Evolutionary conservation across 1,284 basidiomycete genomes (phyloP).

Genomic region (Phenoliferia sp.): DNA sequence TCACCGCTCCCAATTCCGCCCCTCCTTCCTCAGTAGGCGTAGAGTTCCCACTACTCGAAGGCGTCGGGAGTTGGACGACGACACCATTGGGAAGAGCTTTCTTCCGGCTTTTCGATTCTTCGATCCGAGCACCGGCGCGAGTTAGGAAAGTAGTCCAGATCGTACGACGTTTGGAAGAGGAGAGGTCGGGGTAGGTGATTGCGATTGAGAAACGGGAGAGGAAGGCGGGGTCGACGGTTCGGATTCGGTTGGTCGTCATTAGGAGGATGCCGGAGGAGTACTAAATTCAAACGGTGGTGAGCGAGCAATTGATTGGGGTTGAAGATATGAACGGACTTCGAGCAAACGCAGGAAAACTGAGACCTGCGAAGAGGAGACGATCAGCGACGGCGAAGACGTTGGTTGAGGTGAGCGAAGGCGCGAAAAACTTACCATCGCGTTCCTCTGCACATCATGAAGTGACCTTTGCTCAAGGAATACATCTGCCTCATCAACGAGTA

Average conservation of each 20-base stretch:
- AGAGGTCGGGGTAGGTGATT: conserved; percentile 20
- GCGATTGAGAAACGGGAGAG: conserved; percentile 4
- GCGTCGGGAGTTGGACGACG: background rate
- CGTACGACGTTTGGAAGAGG: conserved; percentile 7
- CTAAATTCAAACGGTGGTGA: conserved; percentile 42
- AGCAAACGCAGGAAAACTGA: conserved; percentile 44
- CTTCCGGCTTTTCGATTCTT: background rate
- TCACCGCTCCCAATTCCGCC: background rate
- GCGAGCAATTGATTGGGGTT: background rate
- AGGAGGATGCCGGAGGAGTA: conserved; percentile 63
- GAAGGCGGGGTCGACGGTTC: conserved; percentile 22
- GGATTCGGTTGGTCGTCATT: conserved; percentile 61
- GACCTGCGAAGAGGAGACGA: background rate
- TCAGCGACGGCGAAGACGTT: background rate
- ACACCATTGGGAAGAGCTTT: background rate
- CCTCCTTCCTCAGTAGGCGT: background rate
- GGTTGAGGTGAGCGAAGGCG: background rate
- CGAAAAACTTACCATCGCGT: conserved; percentile 53
- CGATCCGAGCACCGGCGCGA: conserved; percentile 13
- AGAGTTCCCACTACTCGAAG: background rate
- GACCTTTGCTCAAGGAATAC: conserved; percentile 25
- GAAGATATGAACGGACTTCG: conserved; percentile 34
- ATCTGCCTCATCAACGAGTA: conserved; percentile 34
- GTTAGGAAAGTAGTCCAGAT: conserved; percentile 19
- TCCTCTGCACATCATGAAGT: conserved; percentile 40